Evolutionary conservation across 2,329 filamentous ascomycete genomes (phyloP), one percentile per base, ranked within the genome.

Genomic region (Pseudogymnoascus destructans): DNA sequence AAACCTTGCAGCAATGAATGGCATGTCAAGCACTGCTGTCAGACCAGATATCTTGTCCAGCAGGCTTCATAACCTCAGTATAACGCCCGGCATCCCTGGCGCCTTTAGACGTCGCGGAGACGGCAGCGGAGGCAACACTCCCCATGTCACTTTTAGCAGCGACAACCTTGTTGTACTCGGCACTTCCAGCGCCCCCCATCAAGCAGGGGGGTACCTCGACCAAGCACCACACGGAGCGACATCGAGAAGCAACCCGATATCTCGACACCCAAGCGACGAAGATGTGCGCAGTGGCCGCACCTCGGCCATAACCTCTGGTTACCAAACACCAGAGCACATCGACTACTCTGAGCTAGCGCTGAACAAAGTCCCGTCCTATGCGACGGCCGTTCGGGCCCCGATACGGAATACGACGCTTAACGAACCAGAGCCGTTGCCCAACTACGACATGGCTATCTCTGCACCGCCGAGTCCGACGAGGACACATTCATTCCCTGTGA

Each of bases 291-390:
- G 15, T 23, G 64, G 76, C 67, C 81, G 77, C 65, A 74, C 72
- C 60, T 64, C 61, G 32, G 64, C 38, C 56, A 61, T 68, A 27
- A 68, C 68, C 3, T 79, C 79, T 13, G 77, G 77, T 3, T 73
- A 77, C 59, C 75, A 77, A 62, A 82, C 80, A 6, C 76, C 77
- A 3, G 77, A 82, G 63, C 78, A 83, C 62, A 65, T 77, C 55
- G 79, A 84, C 59, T 74, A 75, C 38, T 73, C 76, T 15, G 54
- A 56, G 10, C 30, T 56, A 19, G 5, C 17, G 13, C 73, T 90
- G 40, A 86, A 77, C 68, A 86, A 86, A 63, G 86, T 91, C 1
- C 87, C 87, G 1, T 90, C 86, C 59, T 91, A 91, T 68, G 79
- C 79, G 13, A 90, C 87, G 1, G 87, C 87, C 0, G 80, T 89